Conservation (phyloP, 805 yeast species). For the Teunomyces stri region DNA sequence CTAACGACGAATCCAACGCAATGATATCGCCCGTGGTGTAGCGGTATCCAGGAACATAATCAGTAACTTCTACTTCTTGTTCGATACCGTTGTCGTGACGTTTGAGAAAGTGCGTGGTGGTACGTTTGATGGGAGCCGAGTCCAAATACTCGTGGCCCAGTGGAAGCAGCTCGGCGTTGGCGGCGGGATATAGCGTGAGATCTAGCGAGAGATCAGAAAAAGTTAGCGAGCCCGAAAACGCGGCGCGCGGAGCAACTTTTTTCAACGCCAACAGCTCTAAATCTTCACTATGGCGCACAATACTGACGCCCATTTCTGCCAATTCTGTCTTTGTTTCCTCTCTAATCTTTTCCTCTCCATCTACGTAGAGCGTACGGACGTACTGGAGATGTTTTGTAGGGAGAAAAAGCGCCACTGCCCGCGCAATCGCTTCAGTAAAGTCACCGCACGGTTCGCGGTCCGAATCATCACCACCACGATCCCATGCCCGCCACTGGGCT, state of each 20-base stretch:
- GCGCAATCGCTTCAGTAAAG: constrained; percentile 12
- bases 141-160: constrained; percentile 32
- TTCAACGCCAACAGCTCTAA: constrained; percentile 13
- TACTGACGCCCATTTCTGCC: too few relatives aligned
- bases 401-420: constrained; percentile 15
- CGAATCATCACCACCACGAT: constrained; percentile 3
- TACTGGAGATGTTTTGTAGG: constrained; percentile 18
- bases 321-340: background rate
- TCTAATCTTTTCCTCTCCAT: constrained; percentile 5
- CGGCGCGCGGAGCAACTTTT: constrained; percentile 45
- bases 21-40: constrained; percentile 53
- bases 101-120: constrained; percentile 31
- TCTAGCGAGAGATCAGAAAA: constrained; percentile 39
- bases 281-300: too few relatives aligned
- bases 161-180: constrained; percentile 39
- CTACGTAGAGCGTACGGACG: constrained; percentile 18
- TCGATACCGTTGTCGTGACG: constrained; percentile 10
- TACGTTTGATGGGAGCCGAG: constrained; percentile 17
- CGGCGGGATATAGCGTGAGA: constrained; percentile 49
- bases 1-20: constrained; percentile 48
- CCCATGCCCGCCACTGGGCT: constrained; percentile 13
- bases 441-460: constrained; percentile 5
- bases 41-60: constrained; percentile 58
- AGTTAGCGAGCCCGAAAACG: constrained; percentile 48
- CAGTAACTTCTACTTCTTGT: constrained; percentile 7